These are phyloP conservation scores for Ophiostoma ulmi DNA, from an alignment of 2,329 filamentous ascomycete genomes.

Conservation along the genomic window DNA sequence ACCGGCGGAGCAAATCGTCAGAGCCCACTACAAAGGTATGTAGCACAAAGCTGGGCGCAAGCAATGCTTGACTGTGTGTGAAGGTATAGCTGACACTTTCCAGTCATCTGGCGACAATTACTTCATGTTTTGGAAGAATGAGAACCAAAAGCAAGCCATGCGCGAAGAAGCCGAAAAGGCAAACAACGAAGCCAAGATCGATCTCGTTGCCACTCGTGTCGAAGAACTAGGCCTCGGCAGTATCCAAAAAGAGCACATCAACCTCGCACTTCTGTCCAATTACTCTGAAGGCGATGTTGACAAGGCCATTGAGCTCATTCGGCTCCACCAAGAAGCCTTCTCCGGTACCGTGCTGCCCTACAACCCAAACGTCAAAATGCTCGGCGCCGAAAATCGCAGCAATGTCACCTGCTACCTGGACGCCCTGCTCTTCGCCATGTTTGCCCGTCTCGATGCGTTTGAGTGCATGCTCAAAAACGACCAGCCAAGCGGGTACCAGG, in stretches of 20 bases:
- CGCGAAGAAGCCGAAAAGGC: slow-evolving; percentile 51
- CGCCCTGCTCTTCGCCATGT: slow-evolving; percentile 90
- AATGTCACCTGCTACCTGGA: slow-evolving; percentile 94
- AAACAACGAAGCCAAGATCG: slow-evolving; percentile 24
- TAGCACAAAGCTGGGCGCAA: not conserved
- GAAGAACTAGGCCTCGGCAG: slow-evolving; percentile 44
- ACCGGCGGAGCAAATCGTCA: slow-evolving; percentile 52
- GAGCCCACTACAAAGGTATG: slow-evolving; percentile 51
- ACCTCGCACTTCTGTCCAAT: slow-evolving; percentile 52
- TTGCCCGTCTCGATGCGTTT: slow-evolving; percentile 81
- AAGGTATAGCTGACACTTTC: not conserved
- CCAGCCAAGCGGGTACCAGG: slow-evolving; percentile 65
- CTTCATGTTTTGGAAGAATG: slow-evolving; percentile 59
- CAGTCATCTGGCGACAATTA: slow-evolving; percentile 52
- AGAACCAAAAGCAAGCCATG: slow-evolving; percentile 51
- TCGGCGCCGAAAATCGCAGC: slow-evolving; percentile 80
- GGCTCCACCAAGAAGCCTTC: slow-evolving; percentile 74
- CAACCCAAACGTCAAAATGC: slow-evolving; percentile 63
- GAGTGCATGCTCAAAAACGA: slow-evolving; percentile 86
- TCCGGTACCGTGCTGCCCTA: slow-evolving; percentile 73
- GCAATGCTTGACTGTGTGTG: not conserved
- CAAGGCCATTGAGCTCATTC: slow-evolving; percentile 69
- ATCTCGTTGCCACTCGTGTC: slow-evolving; percentile 36
- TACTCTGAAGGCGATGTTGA: slow-evolving; percentile 66
- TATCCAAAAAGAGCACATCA: slow-evolving; percentile 53